Evolutionary conservation across 179 eudicot species (phyloP).

Genomic region (Camellia oleifera): DNA sequence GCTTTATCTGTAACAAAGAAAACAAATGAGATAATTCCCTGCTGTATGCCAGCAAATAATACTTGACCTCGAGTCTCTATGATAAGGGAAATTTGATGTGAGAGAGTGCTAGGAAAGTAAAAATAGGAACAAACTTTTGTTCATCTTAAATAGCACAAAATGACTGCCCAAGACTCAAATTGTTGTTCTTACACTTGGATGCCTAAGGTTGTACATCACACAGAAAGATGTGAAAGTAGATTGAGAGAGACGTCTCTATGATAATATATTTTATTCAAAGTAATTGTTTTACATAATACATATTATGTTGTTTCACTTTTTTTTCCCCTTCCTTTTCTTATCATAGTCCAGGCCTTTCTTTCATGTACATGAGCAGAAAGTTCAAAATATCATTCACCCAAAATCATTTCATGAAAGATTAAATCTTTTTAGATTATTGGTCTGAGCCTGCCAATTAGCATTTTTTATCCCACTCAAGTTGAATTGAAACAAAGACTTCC

Average conservation of each 20-base stretch:
- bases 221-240: background rate
- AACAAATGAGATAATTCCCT: background rate
- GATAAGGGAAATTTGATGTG: background rate
- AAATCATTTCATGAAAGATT: background rate
- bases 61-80: background rate
- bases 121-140: too few species aligned
- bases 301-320: background rate
- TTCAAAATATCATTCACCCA: background rate
- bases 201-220: background rate
- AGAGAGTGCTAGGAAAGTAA: background rate
- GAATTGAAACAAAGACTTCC: background rate
- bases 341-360: background rate
- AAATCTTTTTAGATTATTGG: background rate
- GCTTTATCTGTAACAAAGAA: constrained; percentile 66
- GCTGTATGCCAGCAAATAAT: background rate
- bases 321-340: background rate
- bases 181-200: background rate
- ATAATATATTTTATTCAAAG: background rate
- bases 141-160: background rate
- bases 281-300: background rate
- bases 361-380: background rate
- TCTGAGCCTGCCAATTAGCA: background rate
- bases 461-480: background rate
- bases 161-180: constrained; percentile 8
- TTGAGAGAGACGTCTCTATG: background rate